A percentile compares a stretch with the other conserved stretches of the same genome.
phyloP scores from a whole-genome alignment of 2,329 filamentous ascomycete genomes.

The Dothiorella sarmentorum region DNA sequence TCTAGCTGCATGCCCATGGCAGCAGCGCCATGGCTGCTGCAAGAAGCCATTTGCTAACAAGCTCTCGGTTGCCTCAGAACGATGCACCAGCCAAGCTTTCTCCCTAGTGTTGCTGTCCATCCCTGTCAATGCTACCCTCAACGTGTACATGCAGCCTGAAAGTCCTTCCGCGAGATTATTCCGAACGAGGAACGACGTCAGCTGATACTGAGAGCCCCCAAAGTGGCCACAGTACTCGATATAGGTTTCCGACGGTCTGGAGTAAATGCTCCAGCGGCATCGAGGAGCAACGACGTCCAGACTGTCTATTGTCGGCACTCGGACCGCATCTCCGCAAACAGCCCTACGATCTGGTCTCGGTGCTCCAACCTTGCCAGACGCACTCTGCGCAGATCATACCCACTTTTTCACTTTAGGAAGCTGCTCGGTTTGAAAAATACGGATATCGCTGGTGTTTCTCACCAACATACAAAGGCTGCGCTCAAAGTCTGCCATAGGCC shows the following conservation, averaged over 20 bases:
- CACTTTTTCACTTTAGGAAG: background rate
- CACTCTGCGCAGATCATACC: background rate
- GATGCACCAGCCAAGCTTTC: background rate
- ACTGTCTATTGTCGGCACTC: background rate
- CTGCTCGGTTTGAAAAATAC: background rate
- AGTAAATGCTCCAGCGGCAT: background rate
- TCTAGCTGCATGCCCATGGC: background rate
- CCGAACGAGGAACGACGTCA: too few relatives aligned
- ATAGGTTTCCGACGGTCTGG: background rate
- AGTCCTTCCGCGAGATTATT: too few relatives aligned
- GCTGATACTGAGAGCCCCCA: too few relatives aligned
- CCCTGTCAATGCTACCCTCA: background rate
- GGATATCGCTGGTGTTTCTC: background rate
- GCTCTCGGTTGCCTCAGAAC: background rate
- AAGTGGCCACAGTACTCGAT: background rate
- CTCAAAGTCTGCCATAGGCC: too few relatives aligned
- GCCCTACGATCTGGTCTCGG: conserved; percentile 11
- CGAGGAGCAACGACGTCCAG: background rate
- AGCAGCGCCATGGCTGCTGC: background rate
- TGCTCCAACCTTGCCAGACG: background rate
- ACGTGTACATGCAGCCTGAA: too few relatives aligned
- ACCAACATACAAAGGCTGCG: too few relatives aligned
- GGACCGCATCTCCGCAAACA: background rate
- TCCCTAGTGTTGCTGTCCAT: background rate
- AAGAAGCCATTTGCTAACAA: background rate